phyloP scores from a whole-genome alignment of 345 rosid genomes.

The Aquilaria yunnanensis region DNA sequence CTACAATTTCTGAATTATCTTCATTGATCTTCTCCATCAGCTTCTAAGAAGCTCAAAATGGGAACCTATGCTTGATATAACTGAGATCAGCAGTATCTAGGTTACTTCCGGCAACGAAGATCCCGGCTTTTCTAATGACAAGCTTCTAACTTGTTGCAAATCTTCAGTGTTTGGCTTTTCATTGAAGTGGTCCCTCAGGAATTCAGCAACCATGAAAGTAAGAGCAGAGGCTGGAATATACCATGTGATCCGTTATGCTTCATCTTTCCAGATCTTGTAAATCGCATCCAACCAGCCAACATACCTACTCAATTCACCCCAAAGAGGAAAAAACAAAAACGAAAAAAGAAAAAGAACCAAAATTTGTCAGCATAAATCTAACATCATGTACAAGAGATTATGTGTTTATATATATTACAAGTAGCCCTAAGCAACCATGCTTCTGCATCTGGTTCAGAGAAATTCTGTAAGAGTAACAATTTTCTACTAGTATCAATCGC shows the following conservation, averaged over 20 bases:
- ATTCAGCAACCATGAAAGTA: constrained; percentile 95
- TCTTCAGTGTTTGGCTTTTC: constrained; percentile 20
- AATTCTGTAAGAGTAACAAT: no score
- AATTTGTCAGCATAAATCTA: not conserved
- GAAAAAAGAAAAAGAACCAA: not conserved
- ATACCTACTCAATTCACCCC: constrained; percentile 36
- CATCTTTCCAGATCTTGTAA: constrained; percentile 51
- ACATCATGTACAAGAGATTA: no score
- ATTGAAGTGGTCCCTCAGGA: constrained; percentile 68
- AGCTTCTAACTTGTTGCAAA: constrained; percentile 27
- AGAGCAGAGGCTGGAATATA: constrained; percentile 94
- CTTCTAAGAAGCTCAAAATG: no score
- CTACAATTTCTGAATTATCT: no score
- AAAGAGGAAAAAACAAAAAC: no score
- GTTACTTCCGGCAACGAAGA: constrained; percentile 29
- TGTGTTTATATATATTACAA: no score
- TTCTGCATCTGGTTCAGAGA: no score
- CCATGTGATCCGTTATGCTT: constrained; percentile 84
- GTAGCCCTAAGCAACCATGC: no score
- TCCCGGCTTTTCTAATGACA: constrained; percentile 50
- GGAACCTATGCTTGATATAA: no score
- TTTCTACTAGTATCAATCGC: no score
- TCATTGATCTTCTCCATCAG: no score
- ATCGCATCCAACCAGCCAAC: constrained; percentile 79
- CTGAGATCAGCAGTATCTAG: no score